Percentiles rank a stretch among this genome's conserved stretches.
phyloP scores from a whole-genome alignment of 2,329 filamentous ascomycete genomes.

The Cyphellophora europaea region DNA sequence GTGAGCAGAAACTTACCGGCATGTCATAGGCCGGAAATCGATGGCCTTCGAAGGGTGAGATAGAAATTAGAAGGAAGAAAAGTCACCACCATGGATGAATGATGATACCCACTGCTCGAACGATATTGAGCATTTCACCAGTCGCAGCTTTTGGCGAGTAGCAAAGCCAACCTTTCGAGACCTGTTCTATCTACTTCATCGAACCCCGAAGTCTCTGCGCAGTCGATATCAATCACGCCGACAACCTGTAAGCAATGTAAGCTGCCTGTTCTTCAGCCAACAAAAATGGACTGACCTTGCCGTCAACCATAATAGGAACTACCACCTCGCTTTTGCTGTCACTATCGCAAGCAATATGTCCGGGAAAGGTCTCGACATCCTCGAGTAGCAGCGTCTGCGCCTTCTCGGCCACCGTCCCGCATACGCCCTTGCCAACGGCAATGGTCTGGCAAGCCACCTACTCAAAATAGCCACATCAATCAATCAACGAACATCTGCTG shows the following conservation, averaged over 20 bases:
- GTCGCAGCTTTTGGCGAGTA: constrained; percentile 33
- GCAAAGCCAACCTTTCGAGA: constrained; percentile 30
- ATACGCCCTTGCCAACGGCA: constrained; percentile 35
- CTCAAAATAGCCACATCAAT: no score
- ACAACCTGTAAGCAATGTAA: no score
- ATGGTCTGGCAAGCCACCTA: constrained; percentile 41
- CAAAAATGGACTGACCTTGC: constrained; percentile 25
- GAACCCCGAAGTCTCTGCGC: constrained; percentile 32
- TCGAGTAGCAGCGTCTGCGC: constrained; percentile 32
- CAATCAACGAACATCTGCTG: no score
- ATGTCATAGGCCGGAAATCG: no score
- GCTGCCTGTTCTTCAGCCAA: constrained; percentile 2
- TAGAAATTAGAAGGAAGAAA: no score
- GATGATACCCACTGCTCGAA: constrained; percentile 1
- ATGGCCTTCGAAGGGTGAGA: no score
- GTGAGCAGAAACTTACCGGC: no score
- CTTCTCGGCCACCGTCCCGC: constrained; percentile 33
- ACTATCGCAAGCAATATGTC: constrained; percentile 41
- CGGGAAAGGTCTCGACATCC: constrained; percentile 34
- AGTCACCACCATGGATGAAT: constrained; percentile 1
- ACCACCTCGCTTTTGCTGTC: constrained; percentile 41
- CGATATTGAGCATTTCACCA: constrained; percentile 22
- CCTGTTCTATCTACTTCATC: constrained; percentile 34
- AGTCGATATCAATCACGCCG: constrained; percentile 40
- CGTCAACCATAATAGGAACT: constrained; percentile 32